Percentiles rank a stretch among this genome's conserved stretches.
Conservation (phyloP, 2,329 filamentous ascomycete genomes). For the Triangularia verruculosa region DNA sequence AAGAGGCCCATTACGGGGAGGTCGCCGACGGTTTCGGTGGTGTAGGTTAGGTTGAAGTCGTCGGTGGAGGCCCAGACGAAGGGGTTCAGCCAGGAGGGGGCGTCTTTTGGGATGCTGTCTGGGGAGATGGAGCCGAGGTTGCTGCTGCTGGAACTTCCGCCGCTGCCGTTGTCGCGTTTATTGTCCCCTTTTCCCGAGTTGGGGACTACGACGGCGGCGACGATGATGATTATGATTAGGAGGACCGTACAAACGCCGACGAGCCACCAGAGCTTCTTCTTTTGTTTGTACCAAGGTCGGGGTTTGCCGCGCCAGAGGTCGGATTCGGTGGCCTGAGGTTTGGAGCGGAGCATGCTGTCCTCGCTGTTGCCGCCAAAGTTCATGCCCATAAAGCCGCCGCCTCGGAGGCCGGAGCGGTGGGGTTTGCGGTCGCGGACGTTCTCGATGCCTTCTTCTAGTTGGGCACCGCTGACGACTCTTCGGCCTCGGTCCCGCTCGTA, state of each 20-base stretch:
- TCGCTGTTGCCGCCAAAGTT: conserved; percentile 38
- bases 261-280: conserved; percentile 60
- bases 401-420: neutral
- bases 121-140: conserved; percentile 53
- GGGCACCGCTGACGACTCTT: conserved; percentile 26
- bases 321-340: conserved; percentile 34
- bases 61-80: conserved; percentile 87
- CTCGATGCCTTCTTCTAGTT: conserved; percentile 25
- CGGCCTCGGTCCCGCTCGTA: neutral
- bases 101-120: conserved; percentile 56
- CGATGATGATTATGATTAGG: conserved; percentile 64
- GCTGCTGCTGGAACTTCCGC: conserved; percentile 46
- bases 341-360: conserved; percentile 43
- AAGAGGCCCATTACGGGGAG: conserved; percentile 90
- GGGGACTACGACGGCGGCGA: conserved; percentile 62
- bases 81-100: conserved; percentile 80
- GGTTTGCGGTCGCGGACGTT: neutral
- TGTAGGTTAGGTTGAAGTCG: conserved; percentile 95
- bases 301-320: conserved; percentile 44
- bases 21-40: conserved; percentile 75
- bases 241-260: conserved; percentile 52
- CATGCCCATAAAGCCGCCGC: neutral
- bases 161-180: conserved; percentile 27
- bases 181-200: conserved; percentile 46
- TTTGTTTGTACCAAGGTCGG: conserved; percentile 42